phyloP scores from a whole-genome alignment of 2,329 filamentous ascomycete genomes.

The Clonostachys chloroleuca region DNA sequence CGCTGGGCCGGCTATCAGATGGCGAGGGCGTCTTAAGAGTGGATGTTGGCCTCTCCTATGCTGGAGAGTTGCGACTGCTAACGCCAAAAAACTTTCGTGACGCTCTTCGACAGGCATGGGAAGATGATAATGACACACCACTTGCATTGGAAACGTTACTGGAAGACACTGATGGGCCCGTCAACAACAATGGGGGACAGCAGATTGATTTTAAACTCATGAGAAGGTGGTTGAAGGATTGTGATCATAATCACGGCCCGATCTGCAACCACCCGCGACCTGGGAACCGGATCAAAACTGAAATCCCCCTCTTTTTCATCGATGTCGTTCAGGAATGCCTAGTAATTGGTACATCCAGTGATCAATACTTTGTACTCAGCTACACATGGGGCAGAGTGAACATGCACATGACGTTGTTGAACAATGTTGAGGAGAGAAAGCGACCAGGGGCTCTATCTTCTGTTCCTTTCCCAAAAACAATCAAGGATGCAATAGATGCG shows the following conservation, averaged over 20 bases:
- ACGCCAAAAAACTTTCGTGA: not conserved
- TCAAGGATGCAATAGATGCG: conserved; percentile 2
- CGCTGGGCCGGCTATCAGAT: not conserved
- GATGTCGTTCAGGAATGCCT: not conserved
- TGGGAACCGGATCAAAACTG: not conserved
- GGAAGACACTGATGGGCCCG: not conserved
- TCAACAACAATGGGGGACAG: not conserved
- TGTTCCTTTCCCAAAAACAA: conserved; percentile 1
- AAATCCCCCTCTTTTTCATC: not conserved
- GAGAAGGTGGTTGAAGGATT: not conserved
- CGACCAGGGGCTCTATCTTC: not conserved
- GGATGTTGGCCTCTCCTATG: not conserved
- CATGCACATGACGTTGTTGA: not conserved
- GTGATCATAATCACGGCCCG: not conserved
- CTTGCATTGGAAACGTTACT: not conserved
- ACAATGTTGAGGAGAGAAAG: not conserved
- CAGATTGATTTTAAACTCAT: not conserved
- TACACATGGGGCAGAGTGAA: not conserved
- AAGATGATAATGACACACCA: not conserved
- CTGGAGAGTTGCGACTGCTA: not conserved
- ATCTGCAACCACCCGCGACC: not conserved
- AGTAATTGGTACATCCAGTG: not conserved
- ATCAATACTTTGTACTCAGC: not conserved
- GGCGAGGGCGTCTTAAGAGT: not conserved
- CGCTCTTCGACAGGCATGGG: not conserved